These are phyloP conservation scores for Massariosphaeria phaeospora DNA, from an alignment of 495 filamentous ascomycete species.

Conservation along the genomic window DNA sequence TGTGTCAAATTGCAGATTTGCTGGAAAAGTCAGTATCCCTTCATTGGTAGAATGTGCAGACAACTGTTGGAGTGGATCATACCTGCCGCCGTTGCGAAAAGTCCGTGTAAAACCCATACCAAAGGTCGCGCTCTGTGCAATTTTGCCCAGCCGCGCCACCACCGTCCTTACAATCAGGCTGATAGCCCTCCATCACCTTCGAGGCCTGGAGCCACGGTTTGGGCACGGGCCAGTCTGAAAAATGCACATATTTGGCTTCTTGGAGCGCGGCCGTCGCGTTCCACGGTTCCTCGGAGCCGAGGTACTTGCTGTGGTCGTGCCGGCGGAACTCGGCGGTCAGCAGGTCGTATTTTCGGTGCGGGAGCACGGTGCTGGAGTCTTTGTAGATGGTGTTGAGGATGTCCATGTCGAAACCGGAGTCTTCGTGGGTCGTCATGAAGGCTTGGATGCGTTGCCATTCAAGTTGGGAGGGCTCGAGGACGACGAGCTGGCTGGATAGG, in stretches of 20 bases:
- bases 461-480: slow-evolving; percentile 55
- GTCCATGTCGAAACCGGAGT: slow-evolving; percentile 59
- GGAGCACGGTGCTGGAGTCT: slow-evolving; percentile 11
- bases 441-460: slow-evolving; percentile 5
- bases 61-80: no score
- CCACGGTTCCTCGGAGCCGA: slow-evolving; percentile 26
- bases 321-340: slow-evolving; percentile 24
- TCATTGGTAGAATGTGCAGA: no score
- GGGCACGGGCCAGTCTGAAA: slow-evolving; percentile 31
- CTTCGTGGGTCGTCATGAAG: slow-evolving; percentile 40
- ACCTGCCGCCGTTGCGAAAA: slow-evolving; percentile 9
- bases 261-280: slow-evolving; percentile 17
- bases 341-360: slow-evolving; percentile 27
- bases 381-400: slow-evolving; percentile 27
- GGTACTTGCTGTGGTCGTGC: slow-evolving; percentile 12
- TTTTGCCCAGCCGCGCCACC: not conserved
- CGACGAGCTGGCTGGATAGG: slow-evolving; percentile 59
- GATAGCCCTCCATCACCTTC: not conserved
- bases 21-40: no score
- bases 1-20: no score
- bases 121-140: slow-evolving; percentile 5
- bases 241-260: slow-evolving; percentile 27
- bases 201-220: slow-evolving; percentile 22
- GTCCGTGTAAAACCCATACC: not conserved
- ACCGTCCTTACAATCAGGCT: slow-evolving; percentile 1